A percentile compares a stretch with the other conserved stretches of the same genome.
Conservation (phyloP, 2,329 filamentous ascomycete genomes). For the Botrytis pseudocinerea region DNA sequence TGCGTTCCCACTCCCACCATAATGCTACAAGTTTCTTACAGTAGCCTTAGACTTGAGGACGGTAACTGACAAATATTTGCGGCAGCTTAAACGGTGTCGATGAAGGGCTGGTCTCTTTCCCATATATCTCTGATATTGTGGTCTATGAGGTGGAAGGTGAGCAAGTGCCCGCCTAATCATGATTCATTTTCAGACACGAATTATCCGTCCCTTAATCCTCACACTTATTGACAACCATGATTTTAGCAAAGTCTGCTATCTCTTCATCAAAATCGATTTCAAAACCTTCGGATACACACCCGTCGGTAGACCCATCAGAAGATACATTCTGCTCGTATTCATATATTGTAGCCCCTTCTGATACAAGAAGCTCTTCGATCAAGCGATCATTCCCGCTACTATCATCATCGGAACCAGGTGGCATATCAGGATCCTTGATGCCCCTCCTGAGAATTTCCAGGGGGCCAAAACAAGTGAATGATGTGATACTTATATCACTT, state of each 20-base stretch:
- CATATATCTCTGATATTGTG: background rate
- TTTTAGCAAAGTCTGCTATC: background rate
- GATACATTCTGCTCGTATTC: background rate
- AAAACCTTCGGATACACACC: background rate
- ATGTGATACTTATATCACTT: background rate
- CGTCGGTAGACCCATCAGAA: background rate
- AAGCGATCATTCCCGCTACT: background rate
- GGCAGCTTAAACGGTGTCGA: background rate
- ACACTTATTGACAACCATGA: background rate
- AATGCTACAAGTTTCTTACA: background rate
- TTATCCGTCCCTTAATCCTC: background rate
- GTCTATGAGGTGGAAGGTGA: background rate
- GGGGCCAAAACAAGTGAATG: background rate
- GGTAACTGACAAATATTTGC: background rate
- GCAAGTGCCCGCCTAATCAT: background rate
- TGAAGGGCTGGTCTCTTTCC: background rate
- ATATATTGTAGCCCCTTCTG: background rate
- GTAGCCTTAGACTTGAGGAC: background rate
- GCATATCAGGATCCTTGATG: background rate
- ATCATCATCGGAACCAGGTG: background rate
- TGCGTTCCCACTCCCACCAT: background rate
- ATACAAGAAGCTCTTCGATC: background rate
- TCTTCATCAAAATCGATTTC: background rate
- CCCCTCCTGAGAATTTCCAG: background rate
- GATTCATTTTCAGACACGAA: background rate